phyloP scores from a whole-genome alignment of 1,284 basidiomycete species.

The Malassezia brasiliensis region DNA sequence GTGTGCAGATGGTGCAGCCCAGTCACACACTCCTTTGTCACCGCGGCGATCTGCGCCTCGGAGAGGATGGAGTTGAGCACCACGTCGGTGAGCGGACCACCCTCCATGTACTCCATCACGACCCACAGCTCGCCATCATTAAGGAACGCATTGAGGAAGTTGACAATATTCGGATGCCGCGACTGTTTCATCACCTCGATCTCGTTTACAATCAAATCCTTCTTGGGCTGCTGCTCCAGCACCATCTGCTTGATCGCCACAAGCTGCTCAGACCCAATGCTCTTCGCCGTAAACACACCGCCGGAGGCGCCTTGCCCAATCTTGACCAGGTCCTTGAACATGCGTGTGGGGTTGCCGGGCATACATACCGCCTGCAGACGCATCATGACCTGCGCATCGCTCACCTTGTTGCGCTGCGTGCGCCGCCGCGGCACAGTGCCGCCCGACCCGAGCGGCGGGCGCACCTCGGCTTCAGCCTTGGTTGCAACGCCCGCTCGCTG shows the following conservation, averaged over 20 bases:
- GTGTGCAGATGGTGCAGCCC: constrained; percentile 84
- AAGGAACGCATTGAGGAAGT: constrained; percentile 96
- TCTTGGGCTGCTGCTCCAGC: constrained; percentile 97
- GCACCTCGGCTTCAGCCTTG: not conserved
- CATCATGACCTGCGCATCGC: constrained; percentile 80
- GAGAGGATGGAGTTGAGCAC: constrained; percentile 96
- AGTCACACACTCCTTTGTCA: constrained; percentile 77
- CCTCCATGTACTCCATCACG: constrained; percentile 99
- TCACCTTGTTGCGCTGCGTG: constrained; percentile 58
- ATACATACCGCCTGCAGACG: constrained; percentile 89
- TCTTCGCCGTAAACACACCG: constrained; percentile 95
- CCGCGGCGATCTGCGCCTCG: constrained; percentile 80
- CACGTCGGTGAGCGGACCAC: constrained; percentile 77
- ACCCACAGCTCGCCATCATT: constrained; percentile 98
- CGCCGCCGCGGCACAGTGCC: constrained; percentile 59
- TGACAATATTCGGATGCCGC: constrained; percentile 94
- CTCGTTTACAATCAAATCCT: constrained; percentile 99
- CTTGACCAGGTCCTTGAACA: constrained; percentile 87
- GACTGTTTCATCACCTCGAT: constrained; percentile 97
- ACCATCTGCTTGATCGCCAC: constrained; percentile 99
- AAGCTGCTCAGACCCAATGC: constrained; percentile 79
- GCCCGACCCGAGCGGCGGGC: not conserved
- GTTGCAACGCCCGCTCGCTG: constrained; percentile 16
- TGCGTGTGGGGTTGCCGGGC: constrained; percentile 85
- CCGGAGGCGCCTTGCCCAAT: constrained; percentile 97